Evolutionary conservation across 1,139 yeast species (phyloP), one percentile per base, ranked within the genome.

Genomic region (Zhuliangozyma parablackwelliae): DNA sequence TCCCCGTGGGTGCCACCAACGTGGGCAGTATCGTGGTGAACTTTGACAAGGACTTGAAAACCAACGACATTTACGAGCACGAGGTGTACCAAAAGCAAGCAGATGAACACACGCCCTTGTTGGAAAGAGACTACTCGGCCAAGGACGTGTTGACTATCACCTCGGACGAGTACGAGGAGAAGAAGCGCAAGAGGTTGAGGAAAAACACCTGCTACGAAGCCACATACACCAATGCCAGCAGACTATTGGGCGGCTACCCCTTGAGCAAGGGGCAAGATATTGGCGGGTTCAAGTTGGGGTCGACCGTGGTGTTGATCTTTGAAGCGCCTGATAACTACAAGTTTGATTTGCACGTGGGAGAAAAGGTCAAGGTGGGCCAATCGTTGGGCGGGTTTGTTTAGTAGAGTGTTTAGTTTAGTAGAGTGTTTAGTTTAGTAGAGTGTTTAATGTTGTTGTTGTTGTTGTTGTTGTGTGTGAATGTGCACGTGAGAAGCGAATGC

Each of bases 1-100:
- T 96, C 2, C 97, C 98, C 0, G 98, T 94, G 9, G 99, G 99
- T 21, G 99, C 99, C 24, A 94, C 98, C 6, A 94, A 94, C 59
- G 99, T 94, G 29, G 99, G 99, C 13, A 84, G 95, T 51, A 92
- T 94, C 48, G 80, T 85, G 41, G 77, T 94, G 46, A 88, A 90
- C 56, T 94, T 94, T 53, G 99, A 94, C 63, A 83, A 85, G 61
- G 92, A 88, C 54, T 74, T 94, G 53, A 78, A 82, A 39, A 94
- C 98, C 5, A 94, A 94, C 57, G 81, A 80, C 35, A 65, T 72
- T 28, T 81, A 77, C 49, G 86, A 82, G 56, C 75, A 74, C 45
- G 75, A 67, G 43, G 61, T 67, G 23, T 74, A 73, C 46, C 59
- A 54, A 55, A 49, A 49, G 35, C 37, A 40, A 21, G 31, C 47